Evolutionary conservation across 2,329 filamentous ascomycete species (phyloP).

Genomic region (Neofusicoccum sp.): DNA sequence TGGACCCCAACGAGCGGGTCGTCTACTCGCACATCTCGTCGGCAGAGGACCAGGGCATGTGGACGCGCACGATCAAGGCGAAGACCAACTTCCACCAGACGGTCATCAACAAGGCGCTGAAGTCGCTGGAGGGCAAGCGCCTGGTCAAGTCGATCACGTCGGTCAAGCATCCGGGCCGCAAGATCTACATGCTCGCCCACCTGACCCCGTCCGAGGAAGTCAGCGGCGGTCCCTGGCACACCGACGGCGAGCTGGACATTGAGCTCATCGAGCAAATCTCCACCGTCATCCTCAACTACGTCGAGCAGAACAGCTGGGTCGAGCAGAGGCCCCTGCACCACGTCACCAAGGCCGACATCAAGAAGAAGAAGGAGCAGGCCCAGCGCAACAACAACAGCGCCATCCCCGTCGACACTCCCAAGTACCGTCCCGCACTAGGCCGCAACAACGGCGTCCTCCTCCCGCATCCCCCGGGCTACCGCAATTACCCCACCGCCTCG

Average conservation of each 20-base stretch:
- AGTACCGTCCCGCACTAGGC: conserved; percentile 28
- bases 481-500: conserved; percentile 76
- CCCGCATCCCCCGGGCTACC: conserved; percentile 66
- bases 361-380: conserved; percentile 36
- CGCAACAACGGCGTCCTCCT: conserved; percentile 36
- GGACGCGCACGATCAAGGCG: conserved; percentile 82
- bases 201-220: conserved; percentile 86
- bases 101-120: conserved; percentile 78
- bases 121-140: conserved; percentile 77
- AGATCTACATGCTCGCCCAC: conserved; percentile 92
- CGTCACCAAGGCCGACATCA: conserved; percentile 28
- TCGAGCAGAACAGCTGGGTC: conserved; percentile 73
- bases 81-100: conserved; percentile 83
- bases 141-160: conserved; percentile 89
- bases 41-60: conserved; percentile 81
- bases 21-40: conserved; percentile 90
- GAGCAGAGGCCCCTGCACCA: conserved; percentile 48
- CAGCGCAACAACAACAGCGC: conserved; percentile 32
- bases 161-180: conserved; percentile 86
- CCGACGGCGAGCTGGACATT: conserved; percentile 85
- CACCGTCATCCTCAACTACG: conserved; percentile 71
- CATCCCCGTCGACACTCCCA: conserved; percentile 26
- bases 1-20: conserved; percentile 72
- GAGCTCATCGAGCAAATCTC: conserved; percentile 80
- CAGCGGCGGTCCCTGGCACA: conserved; percentile 93